A percentile compares a stretch with the other conserved stretches of the same genome.
These are phyloP conservation scores for Cladosporium phlei DNA, from an alignment of 2,329 filamentous ascomycete genomes.

Conservation along the genomic window DNA sequence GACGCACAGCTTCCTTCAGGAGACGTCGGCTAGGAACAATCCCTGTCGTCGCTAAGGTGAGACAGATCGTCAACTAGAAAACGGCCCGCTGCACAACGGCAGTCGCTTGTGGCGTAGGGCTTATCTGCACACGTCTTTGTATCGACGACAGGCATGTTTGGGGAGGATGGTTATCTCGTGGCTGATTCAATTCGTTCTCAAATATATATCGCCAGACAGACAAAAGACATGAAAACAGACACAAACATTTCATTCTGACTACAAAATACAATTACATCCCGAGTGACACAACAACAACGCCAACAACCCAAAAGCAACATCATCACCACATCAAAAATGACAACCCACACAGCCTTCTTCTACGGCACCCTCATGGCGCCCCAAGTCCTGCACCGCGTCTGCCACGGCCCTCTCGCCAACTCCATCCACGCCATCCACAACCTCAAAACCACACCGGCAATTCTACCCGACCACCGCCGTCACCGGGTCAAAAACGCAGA, in stretches of 20 bases:
- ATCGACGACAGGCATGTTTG: constrained; percentile 10
- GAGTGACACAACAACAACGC: neutral
- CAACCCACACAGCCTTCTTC: constrained; percentile 54
- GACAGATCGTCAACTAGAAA: constrained; percentile 8
- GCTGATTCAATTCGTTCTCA: no score
- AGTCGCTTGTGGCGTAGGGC: constrained; percentile 12
- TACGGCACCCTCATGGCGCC: constrained; percentile 76
- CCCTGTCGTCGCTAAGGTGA: constrained; percentile 1
- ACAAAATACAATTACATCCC: neutral
- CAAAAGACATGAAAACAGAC: no score
- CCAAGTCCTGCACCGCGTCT: constrained; percentile 78
- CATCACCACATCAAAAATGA: neutral
- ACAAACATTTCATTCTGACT: neutral
- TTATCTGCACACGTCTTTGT: constrained; percentile 8
- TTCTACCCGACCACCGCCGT: constrained; percentile 70
- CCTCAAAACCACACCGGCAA: constrained; percentile 65
- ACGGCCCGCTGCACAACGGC: constrained; percentile 9
- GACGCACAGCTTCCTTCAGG: constrained; percentile 1
- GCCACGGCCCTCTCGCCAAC: constrained; percentile 57
- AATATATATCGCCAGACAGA: no score
- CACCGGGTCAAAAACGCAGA: constrained; percentile 64
- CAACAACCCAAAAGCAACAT: neutral
- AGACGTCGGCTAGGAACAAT: constrained; percentile 4
- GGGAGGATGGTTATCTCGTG: no score
- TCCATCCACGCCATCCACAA: constrained; percentile 43